Evolutionary conservation across 805 yeast genomes (phyloP).

Genomic region (Saccharomycopsis guyanensis): DNA sequence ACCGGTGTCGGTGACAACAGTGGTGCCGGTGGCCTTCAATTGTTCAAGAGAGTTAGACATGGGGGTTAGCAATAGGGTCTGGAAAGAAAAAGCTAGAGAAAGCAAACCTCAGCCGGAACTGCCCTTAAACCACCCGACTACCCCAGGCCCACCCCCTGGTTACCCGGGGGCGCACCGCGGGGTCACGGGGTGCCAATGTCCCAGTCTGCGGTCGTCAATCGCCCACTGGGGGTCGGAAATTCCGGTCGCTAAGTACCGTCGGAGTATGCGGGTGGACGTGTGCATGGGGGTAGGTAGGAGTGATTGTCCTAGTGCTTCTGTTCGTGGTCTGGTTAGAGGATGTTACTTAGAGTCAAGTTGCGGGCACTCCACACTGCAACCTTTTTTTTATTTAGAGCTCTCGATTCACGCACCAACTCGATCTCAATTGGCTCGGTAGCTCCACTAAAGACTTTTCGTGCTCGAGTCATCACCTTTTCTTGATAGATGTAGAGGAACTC

Average conservation of each 20-base stretch:
- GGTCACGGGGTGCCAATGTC: no score
- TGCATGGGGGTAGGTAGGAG: no score
- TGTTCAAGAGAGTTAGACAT: constrained; percentile 73
- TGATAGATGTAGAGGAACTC: constrained; percentile 17
- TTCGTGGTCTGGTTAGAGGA: not conserved
- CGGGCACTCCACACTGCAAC: not conserved
- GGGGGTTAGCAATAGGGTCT: not conserved
- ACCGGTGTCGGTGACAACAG: constrained; percentile 97
- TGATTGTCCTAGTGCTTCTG: no score
- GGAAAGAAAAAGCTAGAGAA: not conserved
- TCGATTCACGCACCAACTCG: not conserved
- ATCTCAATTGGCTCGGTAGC: not conserved
- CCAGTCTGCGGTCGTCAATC: no score
- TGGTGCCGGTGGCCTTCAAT: constrained; percentile 91
- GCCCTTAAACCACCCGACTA: not conserved
- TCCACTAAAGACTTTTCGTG: not conserved
- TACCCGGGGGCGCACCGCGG: not conserved
- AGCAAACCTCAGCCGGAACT: not conserved
- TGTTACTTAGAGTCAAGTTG: not conserved
- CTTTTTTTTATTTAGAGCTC: not conserved
- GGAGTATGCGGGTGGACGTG: not conserved
- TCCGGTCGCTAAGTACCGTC: not conserved
- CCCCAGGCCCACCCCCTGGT: not conserved
- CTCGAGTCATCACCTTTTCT: not conserved
- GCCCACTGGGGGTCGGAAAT: no score